These are phyloP conservation scores for Yamadazyma pseudoaaseri DNA, from an alignment of 1,139 yeast genomes.

Conservation along the genomic window DNA sequence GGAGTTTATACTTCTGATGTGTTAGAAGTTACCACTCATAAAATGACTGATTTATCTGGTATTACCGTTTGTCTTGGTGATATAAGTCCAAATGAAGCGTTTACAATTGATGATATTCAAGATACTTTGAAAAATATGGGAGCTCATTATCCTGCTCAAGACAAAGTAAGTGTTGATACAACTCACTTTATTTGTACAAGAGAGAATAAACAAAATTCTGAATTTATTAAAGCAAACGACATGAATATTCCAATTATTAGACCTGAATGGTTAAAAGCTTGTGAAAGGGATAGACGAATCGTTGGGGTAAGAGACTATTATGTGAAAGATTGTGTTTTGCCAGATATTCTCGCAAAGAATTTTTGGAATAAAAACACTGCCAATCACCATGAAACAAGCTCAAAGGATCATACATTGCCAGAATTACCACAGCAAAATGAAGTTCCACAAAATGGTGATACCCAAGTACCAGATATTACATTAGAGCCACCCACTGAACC, in stretches of 20 bases:
- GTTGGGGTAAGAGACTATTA: constrained; percentile 92
- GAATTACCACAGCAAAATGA: constrained; percentile 5
- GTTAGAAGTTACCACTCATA: constrained; percentile 78
- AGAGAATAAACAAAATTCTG: constrained; percentile 55
- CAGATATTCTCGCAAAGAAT: constrained; percentile 45
- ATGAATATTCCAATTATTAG: constrained; percentile 91
- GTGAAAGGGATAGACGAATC: constrained; percentile 83
- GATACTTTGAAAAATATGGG: constrained; percentile 68
- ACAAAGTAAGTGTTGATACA: constrained; percentile 78
- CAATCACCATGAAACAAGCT: background rate
- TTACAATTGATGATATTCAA: constrained; percentile 61
- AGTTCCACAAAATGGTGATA: background rate
- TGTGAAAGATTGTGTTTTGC: constrained; percentile 50
- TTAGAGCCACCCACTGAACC: constrained; percentile 8
- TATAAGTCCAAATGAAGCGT: constrained; percentile 58
- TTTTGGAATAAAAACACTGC: constrained; percentile 30
- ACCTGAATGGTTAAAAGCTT: constrained; percentile 97
- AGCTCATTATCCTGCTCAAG: constrained; percentile 69
- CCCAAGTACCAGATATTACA: background rate
- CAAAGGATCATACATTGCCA: constrained; percentile 6
- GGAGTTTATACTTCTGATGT: constrained; percentile 74
- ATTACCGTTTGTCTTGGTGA: constrained; percentile 90
- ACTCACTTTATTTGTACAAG: constrained; percentile 87
- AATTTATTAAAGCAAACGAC: constrained; percentile 76
- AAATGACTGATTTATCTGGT: constrained; percentile 94